Percentiles rank a stretch among this genome's conserved stretches.
Conservation (phyloP, 2,329 filamentous ascomycete genomes). For the Claviceps fusiformis region DNA sequence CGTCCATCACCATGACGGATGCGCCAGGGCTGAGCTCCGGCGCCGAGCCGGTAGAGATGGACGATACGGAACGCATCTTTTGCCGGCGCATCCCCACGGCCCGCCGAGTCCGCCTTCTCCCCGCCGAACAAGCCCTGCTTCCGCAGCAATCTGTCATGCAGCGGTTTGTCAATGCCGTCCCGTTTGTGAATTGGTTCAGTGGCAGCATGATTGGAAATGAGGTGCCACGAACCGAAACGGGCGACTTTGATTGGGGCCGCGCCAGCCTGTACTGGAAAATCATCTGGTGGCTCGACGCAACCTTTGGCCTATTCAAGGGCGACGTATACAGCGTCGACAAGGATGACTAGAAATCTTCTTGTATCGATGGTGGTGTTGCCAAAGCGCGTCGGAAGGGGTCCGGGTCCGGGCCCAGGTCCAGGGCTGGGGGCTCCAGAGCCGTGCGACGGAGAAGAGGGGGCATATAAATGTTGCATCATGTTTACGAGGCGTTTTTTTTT, state of each 20-base stretch:
- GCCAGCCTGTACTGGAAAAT: slow-evolving; percentile 56
- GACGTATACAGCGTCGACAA: slow-evolving; percentile 44
- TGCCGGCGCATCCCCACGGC: slow-evolving; percentile 55
- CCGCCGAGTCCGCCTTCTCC: slow-evolving; percentile 49
- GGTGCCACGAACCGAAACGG: slow-evolving; percentile 58
- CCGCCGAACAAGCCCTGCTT: slow-evolving; percentile 56
- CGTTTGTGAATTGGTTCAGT: slow-evolving; percentile 59
- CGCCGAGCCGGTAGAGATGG: slow-evolving; percentile 17
- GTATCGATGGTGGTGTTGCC: not conserved
- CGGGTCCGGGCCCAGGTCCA: not conserved
- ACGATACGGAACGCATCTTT: slow-evolving; percentile 28
- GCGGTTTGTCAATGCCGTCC: slow-evolving; percentile 50
- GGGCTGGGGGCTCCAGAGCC: no score
- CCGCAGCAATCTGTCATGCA: slow-evolving; percentile 54
- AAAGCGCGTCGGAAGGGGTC: not conserved
- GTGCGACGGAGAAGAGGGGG: not conserved
- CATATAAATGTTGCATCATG: not conserved
- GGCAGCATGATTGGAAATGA: slow-evolving; percentile 61
- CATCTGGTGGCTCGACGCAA: slow-evolving; percentile 48
- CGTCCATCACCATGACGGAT: slow-evolving; percentile 31
- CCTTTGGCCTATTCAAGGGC: slow-evolving; percentile 44
- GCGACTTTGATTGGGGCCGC: slow-evolving; percentile 62
- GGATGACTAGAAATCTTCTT: slow-evolving; percentile 32
- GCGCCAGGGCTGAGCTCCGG: slow-evolving; percentile 7
- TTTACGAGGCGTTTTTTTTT: not conserved